Evolutionary conservation across 768 basidiomycete species (phyloP).

Genomic region (Boletus vermiculosoides): DNA sequence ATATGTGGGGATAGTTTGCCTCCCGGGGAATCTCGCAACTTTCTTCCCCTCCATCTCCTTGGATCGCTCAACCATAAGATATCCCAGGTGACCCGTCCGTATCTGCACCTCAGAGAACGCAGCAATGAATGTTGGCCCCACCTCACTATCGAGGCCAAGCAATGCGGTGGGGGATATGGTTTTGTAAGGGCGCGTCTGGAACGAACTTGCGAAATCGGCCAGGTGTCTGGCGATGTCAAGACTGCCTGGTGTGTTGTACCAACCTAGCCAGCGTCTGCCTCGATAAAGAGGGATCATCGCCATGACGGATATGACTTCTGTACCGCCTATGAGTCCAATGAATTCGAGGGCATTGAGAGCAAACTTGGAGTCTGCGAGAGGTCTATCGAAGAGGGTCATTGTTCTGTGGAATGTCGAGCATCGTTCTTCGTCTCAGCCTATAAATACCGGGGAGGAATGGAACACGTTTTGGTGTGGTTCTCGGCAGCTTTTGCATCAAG

Average conservation of each 20-base stretch:
- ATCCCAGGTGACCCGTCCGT: not conserved
- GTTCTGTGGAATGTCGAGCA: no score
- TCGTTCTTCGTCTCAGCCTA: no score
- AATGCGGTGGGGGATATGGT: not conserved
- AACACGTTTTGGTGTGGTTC: no score
- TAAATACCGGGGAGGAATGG: no score
- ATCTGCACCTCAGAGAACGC: not conserved
- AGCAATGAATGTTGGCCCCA: not conserved
- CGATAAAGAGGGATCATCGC: not conserved
- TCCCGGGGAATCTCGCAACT: rapidly evolving
- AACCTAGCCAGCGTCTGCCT: not conserved
- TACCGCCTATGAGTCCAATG: not conserved
- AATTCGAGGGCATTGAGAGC: not conserved
- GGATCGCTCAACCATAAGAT: not conserved
- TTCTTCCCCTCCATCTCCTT: not conserved
- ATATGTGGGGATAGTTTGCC: not conserved
- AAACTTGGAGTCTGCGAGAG: not conserved
- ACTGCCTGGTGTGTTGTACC: not conserved
- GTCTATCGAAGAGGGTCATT: no score
- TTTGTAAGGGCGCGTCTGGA: not conserved
- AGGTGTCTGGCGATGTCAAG: not conserved
- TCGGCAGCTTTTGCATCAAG: no score
- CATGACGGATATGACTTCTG: not conserved
- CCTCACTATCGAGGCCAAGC: not conserved
- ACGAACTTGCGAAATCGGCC: not conserved